Conservation (phyloP, 176 grass and related monocot genomes). For the Oropetium thomaeum region DNA sequence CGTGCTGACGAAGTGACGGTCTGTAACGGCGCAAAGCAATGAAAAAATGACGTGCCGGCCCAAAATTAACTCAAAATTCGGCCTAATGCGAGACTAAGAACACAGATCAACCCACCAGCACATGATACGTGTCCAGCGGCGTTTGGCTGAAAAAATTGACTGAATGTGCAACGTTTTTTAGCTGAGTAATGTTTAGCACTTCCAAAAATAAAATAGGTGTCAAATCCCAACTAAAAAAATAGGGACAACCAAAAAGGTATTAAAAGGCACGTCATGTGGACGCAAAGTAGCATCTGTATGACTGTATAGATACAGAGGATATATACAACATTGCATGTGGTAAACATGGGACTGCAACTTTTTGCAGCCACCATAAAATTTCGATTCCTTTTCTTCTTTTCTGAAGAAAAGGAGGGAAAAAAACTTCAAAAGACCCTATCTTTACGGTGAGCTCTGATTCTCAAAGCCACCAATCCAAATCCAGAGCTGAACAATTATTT, state of each 20-base stretch:
- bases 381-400: conserved; percentile 19
- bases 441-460: conserved; percentile 40
- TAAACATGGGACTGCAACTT: conserved; percentile 37
- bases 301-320: too few species aligned
- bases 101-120: too few species aligned
- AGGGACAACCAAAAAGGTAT: neutral
- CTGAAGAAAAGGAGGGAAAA: neutral
- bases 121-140: too few species aligned
- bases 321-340: conserved; percentile 36
- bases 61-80: too few species aligned
- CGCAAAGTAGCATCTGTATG: conserved; percentile 23
- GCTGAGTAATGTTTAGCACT: too few species aligned
- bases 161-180: too few species aligned
- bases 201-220: neutral
- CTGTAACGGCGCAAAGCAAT: too few species aligned
- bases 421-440: conserved; percentile 38
- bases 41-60: too few species aligned
- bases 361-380: conserved; percentile 26
- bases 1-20: too few species aligned
- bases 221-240: neutral
- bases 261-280: conserved; percentile 23
- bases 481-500: conserved; percentile 60
- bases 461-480: conserved; percentile 42
- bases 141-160: too few species aligned
- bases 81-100: too few species aligned